These are phyloP conservation scores for Solanum rostratum DNA, from an alignment of 257 asterid species.

Conservation along the genomic window DNA sequence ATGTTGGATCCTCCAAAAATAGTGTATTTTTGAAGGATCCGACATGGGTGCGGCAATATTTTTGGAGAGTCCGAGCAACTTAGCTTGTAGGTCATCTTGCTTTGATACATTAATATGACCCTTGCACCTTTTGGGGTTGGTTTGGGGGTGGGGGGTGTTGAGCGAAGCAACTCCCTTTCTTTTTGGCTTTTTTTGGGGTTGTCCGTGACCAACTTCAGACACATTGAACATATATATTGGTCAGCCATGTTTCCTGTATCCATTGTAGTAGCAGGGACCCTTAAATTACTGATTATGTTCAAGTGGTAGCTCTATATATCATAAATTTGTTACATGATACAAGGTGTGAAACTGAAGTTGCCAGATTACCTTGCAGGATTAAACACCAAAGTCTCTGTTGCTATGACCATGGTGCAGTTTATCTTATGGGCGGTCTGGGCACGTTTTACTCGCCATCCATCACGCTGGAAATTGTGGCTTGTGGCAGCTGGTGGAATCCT, in stretches of 20 bases:
- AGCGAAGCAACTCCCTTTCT: not conserved
- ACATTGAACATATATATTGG: not conserved
- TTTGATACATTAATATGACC: not conserved
- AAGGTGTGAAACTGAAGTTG: not conserved
- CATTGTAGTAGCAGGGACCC: not conserved
- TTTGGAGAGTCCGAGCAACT: no score
- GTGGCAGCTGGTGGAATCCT: slow-evolving; percentile 50
- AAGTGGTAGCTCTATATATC: not conserved
- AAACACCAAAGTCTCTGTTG: slow-evolving; percentile 58
- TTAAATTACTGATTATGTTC: not conserved
- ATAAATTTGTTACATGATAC: not conserved
- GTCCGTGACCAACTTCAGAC: not conserved
- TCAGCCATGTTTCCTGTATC: not conserved
- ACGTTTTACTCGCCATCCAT: slow-evolving; percentile 47
- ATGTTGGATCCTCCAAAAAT: no score
- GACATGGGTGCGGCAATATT: no score
- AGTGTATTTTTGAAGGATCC: no score
- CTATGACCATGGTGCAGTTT: slow-evolving; percentile 39
- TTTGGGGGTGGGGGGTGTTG: not conserved
- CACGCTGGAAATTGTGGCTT: slow-evolving; percentile 60
- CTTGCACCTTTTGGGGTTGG: not conserved
- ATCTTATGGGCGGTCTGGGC: slow-evolving; percentile 75
- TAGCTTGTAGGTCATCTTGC: not conserved
- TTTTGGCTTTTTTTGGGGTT: not conserved
- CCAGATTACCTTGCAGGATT: slow-evolving; percentile 36